Evolutionary conservation across 306 rosid genomes (phyloP).

Genomic region (Pachyrhizus erosus): DNA sequence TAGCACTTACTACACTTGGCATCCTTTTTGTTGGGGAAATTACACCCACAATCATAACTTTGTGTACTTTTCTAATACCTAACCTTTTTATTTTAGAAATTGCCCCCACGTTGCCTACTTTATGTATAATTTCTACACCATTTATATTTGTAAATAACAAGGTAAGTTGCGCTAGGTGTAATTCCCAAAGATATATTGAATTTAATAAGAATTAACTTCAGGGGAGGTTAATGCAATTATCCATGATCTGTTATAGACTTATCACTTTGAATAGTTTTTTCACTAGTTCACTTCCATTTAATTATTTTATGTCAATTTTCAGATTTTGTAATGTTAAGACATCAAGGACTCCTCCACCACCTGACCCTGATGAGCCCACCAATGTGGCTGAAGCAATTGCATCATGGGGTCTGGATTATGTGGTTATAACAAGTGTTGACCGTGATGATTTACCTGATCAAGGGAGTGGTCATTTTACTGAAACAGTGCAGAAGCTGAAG

Average conservation of each 20-base stretch:
- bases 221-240: not conserved
- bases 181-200: not conserved
- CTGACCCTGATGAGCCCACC: constrained; percentile 92
- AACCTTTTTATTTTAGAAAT: not conserved
- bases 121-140: not conserved
- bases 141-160: not conserved
- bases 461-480: constrained; percentile 95
- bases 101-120: not conserved
- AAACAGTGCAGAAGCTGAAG: constrained; percentile 93
- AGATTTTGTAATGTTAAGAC: constrained; percentile 99
- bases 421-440: constrained; percentile 98
- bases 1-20: not conserved
- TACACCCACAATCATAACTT: not conserved
- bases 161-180: not conserved
- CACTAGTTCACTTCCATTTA: constrained; percentile 23
- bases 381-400: constrained; percentile 99
- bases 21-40: not conserved
- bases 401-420: constrained; percentile 98
- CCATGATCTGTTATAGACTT: not conserved
- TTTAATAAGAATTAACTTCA: not conserved
- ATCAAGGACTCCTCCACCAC: constrained; percentile 93
- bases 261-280: not conserved
- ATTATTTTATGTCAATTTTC: constrained; percentile 34
- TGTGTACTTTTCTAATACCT: not conserved
- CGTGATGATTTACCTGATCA: constrained; percentile 97